Evolutionary conservation across 2,329 filamentous ascomycete genomes (phyloP).

Genomic region (Camillea tinctor): DNA sequence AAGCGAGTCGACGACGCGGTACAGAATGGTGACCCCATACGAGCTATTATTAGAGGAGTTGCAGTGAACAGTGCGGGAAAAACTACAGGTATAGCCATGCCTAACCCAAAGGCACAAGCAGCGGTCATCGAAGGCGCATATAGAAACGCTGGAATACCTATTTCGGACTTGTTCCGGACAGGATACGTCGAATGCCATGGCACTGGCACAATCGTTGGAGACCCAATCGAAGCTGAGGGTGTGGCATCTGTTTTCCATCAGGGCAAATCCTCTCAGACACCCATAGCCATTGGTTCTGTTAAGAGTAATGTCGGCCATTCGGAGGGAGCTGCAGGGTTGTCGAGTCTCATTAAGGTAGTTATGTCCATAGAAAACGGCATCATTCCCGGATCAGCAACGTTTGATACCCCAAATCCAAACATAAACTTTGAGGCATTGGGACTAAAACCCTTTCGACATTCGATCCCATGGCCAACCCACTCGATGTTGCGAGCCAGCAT

Average conservation of each 20-base stretch:
- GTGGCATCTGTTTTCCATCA: conserved; percentile 27
- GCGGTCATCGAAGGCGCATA: conserved; percentile 35
- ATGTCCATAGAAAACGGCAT: conserved; percentile 30
- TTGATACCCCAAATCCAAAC: conserved; percentile 18
- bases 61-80: conserved; percentile 34
- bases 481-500: conserved; percentile 22
- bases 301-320: conserved; percentile 28
- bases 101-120: conserved; percentile 35
- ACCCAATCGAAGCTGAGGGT: conserved; percentile 37
- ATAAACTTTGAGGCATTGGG: conserved; percentile 6
- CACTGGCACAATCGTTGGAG: conserved; percentile 42
- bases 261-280: neutral
- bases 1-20: conserved; percentile 45
- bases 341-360: conserved; percentile 32
- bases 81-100: conserved; percentile 40
- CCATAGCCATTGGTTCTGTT: conserved; percentile 24
- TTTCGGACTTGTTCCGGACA: conserved; percentile 13
- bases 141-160: conserved; percentile 21
- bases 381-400: conserved; percentile 27
- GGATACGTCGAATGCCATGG: conserved; percentile 38
- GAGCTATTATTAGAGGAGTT: conserved; percentile 34
- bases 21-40: conserved; percentile 39
- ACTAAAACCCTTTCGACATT: conserved; percentile 12
- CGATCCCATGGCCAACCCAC: conserved; percentile 24
- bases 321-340: conserved; percentile 27